A percentile compares a stretch with the other conserved stretches of the same genome.
Conservation (phyloP, 2,329 filamentous ascomycete genomes). For the Aspergillus cejpii region DNA sequence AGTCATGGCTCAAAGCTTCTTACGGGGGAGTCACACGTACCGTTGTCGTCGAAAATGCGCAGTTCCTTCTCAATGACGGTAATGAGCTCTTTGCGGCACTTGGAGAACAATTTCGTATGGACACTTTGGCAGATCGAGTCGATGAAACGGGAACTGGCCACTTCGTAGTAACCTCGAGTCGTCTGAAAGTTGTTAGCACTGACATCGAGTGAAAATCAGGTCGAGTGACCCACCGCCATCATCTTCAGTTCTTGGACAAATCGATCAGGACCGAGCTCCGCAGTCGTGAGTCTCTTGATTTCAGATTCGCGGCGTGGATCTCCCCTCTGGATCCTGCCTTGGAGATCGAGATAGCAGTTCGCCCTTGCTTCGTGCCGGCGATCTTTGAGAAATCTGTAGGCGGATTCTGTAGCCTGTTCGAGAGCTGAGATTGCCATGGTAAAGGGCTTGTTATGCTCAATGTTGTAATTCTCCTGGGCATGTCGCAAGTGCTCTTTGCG, state of each 20-base stretch:
- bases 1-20: background rate
- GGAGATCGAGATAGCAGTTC: slow-evolving; percentile 8
- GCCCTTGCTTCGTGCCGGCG: slow-evolving; percentile 20
- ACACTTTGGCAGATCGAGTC: slow-evolving; percentile 37
- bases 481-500: slow-evolving; percentile 34
- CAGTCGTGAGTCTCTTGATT: slow-evolving; percentile 21
- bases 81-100: slow-evolving; percentile 31
- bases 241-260: slow-evolving; percentile 37
- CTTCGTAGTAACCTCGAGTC: slow-evolving; percentile 35
- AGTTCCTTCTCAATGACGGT: slow-evolving; percentile 26
- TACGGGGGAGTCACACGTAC: slow-evolving; percentile 19
- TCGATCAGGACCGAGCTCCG: slow-evolving; percentile 28
- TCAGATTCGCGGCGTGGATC: slow-evolving; percentile 19
- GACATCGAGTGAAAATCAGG: slow-evolving; percentile 5
- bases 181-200: slow-evolving; percentile 19
- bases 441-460: slow-evolving; percentile 52
- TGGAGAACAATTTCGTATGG: slow-evolving; percentile 31
- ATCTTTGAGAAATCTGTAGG: slow-evolving; percentile 8
- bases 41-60: slow-evolving; percentile 26
- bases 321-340: slow-evolving; percentile 13
- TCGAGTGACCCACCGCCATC: slow-evolving; percentile 35
- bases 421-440: slow-evolving; percentile 42
- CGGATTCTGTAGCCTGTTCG: slow-evolving; percentile 15
- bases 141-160: slow-evolving; percentile 35
- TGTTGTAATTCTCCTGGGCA: slow-evolving; percentile 47